Evolutionary conservation across 805 yeast genomes (phyloP).

Genomic region (Starmerella riodocensis): DNA sequence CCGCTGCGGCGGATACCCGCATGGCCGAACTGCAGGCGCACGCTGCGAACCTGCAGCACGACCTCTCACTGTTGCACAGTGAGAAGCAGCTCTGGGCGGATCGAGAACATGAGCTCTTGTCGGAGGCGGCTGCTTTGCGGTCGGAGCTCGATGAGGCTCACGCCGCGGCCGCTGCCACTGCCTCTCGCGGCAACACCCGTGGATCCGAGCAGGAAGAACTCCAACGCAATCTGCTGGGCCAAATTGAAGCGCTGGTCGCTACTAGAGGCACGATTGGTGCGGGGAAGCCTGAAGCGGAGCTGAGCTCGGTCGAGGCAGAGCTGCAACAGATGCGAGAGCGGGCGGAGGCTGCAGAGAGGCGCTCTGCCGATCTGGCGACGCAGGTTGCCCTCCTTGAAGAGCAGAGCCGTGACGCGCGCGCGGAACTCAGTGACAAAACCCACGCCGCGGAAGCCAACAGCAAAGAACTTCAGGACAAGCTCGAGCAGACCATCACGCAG

Average conservation of each 20-base stretch:
- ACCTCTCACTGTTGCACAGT: not conserved
- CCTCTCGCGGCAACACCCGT: constrained; percentile 2
- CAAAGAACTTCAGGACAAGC: no score
- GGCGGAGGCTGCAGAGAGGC: not conserved
- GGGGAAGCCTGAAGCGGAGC: no score
- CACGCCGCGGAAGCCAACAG: not conserved
- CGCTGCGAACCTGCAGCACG: not conserved
- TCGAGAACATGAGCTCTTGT: constrained; percentile 8
- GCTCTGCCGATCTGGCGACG: not conserved
- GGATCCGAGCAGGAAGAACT: constrained; percentile 4
- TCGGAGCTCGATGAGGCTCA: constrained; percentile 7
- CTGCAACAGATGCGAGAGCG: not conserved
- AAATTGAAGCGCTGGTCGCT: constrained; percentile 12
- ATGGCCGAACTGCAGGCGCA: not conserved
- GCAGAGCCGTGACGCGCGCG: not conserved
- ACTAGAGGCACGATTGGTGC: no score
- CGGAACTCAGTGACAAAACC: not conserved
- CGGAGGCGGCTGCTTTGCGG: constrained; percentile 16
- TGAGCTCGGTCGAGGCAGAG: not conserved
- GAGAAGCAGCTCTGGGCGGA: not conserved
- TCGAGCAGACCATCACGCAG: not conserved
- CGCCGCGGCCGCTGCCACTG: not conserved
- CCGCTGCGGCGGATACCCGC: not conserved
- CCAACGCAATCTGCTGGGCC: constrained; percentile 13
- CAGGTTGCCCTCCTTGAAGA: not conserved